phyloP scores from a whole-genome alignment of 2,329 filamentous ascomycete species.

The Whalleya microplaca region DNA sequence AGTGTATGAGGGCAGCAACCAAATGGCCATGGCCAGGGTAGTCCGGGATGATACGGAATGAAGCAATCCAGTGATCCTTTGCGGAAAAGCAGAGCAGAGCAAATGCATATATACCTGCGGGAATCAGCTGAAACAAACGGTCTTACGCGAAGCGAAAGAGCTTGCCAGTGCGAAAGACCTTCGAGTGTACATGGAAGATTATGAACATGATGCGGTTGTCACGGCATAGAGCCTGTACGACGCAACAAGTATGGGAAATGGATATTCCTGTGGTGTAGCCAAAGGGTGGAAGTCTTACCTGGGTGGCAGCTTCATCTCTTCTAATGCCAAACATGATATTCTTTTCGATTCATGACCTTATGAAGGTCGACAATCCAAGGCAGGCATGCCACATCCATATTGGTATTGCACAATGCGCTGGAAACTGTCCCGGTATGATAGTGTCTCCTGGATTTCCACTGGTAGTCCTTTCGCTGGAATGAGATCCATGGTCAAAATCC shows the following conservation, averaged over 20 bases:
- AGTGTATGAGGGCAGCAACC: background rate
- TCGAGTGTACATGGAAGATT: background rate
- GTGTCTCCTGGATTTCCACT: background rate
- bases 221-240: no score
- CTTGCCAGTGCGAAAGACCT: constrained; percentile 1
- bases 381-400: constrained; percentile 20
- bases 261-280: constrained; percentile 11
- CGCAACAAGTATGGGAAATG: constrained; percentile 4
- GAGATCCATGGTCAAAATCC: constrained; percentile 12
- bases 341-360: constrained; percentile 13
- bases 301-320: constrained; percentile 6
- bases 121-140: constrained; percentile 16
- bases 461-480: constrained; percentile 2
- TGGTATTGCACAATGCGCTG: background rate
- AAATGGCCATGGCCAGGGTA: background rate
- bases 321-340: background rate
- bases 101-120: constrained; percentile 7
- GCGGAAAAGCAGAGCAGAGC: background rate
- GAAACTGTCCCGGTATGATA: constrained; percentile 3
- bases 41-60: background rate
- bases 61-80: constrained; percentile 1
- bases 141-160: constrained; percentile 7
- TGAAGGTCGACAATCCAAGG: constrained; percentile 21
- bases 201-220: constrained; percentile 9
- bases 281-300: constrained; percentile 24